Percentiles rank a stretch among this genome's conserved stretches.
These are phyloP conservation scores for Ascodesmis nigricans DNA, from an alignment of 495 filamentous ascomycete genomes.

Conservation along the genomic window DNA sequence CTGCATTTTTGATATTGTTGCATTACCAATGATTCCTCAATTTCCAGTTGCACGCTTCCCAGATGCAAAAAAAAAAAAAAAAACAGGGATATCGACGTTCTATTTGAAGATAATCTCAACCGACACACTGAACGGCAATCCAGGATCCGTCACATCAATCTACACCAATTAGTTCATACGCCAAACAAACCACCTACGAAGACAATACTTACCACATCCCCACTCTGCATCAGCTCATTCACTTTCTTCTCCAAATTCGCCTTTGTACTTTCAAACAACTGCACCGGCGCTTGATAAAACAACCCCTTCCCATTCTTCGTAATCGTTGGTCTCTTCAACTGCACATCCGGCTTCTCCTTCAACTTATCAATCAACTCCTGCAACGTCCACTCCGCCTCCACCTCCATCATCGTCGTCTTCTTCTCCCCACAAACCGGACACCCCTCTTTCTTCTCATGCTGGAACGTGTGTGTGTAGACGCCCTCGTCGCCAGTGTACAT, in stretches of 20 bases:
- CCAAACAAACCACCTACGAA: background rate
- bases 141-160: conserved; percentile 18
- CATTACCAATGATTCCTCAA: too few species aligned
- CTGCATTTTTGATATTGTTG: too few species aligned
- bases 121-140: conserved; percentile 15
- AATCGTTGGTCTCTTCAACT: conserved; percentile 69
- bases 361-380: conserved; percentile 70
- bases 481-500: conserved; percentile 94
- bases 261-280: conserved; percentile 58
- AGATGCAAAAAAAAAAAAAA: too few species aligned
- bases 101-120: conserved; percentile 14
- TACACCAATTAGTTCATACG: too few species aligned
- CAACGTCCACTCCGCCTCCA: conserved; percentile 51
- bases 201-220: conserved; percentile 40
- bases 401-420: conserved; percentile 44
- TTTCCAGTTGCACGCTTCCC: too few species aligned
- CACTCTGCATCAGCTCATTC: conserved; percentile 36
- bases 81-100: too few species aligned
- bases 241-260: conserved; percentile 59
- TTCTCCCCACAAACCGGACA: conserved; percentile 92
- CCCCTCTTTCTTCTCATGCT: conserved; percentile 73
- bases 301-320: conserved; percentile 61
- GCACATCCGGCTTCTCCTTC: conserved; percentile 56
- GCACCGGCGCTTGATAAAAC: conserved; percentile 67
- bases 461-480: conserved; percentile 92